Conservation (phyloP, 2,329 filamentous ascomycete species). For the Nothomitra cinnamomea region DNA sequence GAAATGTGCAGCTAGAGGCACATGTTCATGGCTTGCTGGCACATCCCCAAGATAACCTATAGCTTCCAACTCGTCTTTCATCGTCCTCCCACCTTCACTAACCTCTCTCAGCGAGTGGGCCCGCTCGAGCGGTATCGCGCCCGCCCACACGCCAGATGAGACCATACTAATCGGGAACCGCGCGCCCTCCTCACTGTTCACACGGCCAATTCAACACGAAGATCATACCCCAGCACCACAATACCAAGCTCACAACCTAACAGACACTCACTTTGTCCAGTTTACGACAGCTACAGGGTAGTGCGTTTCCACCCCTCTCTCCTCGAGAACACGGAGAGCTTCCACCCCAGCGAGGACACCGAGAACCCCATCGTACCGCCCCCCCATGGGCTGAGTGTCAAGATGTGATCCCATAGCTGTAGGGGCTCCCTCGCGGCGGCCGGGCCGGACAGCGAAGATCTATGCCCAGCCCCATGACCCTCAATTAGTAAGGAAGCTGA, state of each 20-base stretch:
- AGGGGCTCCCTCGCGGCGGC: slow-evolving; percentile 39
- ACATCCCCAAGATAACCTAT: slow-evolving; percentile 51
- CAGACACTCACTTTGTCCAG: slow-evolving; percentile 55
- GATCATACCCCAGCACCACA: background rate
- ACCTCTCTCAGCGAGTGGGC: slow-evolving; percentile 35
- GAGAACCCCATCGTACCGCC: slow-evolving; percentile 60
- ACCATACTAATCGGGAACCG: too few relatives aligned
- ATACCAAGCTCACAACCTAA: too few relatives aligned
- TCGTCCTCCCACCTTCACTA: slow-evolving; percentile 39
- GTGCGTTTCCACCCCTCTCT: slow-evolving; percentile 49
- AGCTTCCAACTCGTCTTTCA: slow-evolving; percentile 50
- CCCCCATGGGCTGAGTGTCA: slow-evolving; percentile 39
- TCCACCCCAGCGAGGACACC: slow-evolving; percentile 60
- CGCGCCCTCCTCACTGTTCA: slow-evolving; percentile 36
- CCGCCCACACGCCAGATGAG: too few relatives aligned
- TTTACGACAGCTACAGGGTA: slow-evolving; percentile 60
- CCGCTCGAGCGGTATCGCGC: too few relatives aligned
- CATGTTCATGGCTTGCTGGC: slow-evolving; percentile 37
- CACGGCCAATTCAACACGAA: background rate
- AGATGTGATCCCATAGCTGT: slow-evolving; percentile 29
- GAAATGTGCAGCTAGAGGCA: slow-evolving; percentile 60
- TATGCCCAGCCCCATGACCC: slow-evolving; percentile 55
- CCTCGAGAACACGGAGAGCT: slow-evolving; percentile 49
- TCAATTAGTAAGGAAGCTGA: slow-evolving; percentile 21
- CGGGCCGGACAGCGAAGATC: slow-evolving; percentile 56